Evolutionary conservation across 1,284 basidiomycete species (phyloP).

Genomic region (Malassezia sympodialis): DNA sequence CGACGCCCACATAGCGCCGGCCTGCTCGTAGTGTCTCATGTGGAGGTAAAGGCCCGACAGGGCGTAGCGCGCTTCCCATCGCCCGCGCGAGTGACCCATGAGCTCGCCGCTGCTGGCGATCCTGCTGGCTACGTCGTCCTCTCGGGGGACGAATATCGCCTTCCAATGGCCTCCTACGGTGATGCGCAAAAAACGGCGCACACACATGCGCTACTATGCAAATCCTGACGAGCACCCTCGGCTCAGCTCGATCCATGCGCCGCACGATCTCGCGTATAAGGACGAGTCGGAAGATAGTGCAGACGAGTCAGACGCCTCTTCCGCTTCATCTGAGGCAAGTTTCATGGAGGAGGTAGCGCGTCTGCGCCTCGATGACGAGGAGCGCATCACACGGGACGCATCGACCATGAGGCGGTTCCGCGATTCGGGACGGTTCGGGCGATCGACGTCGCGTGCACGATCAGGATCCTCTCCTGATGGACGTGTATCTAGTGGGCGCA

Average conservation of each 20-base stretch:
- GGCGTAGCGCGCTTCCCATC: not conserved
- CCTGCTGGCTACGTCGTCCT: slow-evolving; percentile 37
- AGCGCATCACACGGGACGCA: slow-evolving; percentile 15
- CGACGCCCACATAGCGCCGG: not conserved
- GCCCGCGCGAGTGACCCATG: not conserved
- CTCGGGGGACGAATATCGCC: slow-evolving; percentile 34
- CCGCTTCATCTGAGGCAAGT: slow-evolving; percentile 10
- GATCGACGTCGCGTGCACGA: not conserved
- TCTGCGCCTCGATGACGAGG: slow-evolving; percentile 20
- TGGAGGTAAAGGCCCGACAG: not conserved
- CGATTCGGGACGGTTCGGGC: not conserved
- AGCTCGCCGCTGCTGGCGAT: slow-evolving; percentile 33
- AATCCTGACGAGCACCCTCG: slow-evolving; percentile 1
- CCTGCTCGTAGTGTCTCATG: not conserved
- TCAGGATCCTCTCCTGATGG: not conserved
- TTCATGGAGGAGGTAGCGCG: slow-evolving; percentile 25
- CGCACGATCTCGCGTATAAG: slow-evolving; percentile 20
- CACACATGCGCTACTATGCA: slow-evolving; percentile 37
- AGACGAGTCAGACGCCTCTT: not conserved
- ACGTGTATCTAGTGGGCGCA: not conserved
- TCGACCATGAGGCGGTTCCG: not conserved
- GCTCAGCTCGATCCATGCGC: slow-evolving; percentile 15
- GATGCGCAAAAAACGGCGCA: slow-evolving; percentile 28
- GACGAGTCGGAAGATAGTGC: slow-evolving; percentile 4
- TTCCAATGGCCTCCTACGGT: slow-evolving; percentile 35